Conservation (phyloP, 2,329 filamentous ascomycete species). For the Claviceps digitariae region DNA sequence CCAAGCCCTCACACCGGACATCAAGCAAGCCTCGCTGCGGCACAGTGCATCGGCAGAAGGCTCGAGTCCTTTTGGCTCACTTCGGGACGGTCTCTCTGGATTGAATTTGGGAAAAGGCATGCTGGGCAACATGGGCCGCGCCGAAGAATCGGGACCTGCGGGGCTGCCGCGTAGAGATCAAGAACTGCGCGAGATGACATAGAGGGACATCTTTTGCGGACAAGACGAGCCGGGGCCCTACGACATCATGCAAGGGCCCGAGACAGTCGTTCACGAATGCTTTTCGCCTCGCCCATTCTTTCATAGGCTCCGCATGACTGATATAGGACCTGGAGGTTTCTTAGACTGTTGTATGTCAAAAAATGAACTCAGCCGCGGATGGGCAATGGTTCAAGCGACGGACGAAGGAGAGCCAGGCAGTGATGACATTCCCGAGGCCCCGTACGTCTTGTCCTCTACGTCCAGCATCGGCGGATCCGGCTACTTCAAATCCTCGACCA, state of each 20-base stretch:
- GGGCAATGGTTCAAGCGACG: conserved; percentile 5
- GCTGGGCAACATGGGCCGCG: conserved; percentile 20
- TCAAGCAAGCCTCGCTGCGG: conserved; percentile 22
- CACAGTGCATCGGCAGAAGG: conserved; percentile 33
- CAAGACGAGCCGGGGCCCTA: conserved; percentile 18
- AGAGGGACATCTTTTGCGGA: conserved; percentile 26
- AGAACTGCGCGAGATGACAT: conserved; percentile 33
- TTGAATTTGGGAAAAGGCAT: conserved; percentile 35
- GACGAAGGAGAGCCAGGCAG: not conserved
- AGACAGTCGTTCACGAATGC: conserved; percentile 10
- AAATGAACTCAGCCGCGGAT: conserved; percentile 5
- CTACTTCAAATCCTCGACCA: not conserved
- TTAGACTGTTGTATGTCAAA: not conserved
- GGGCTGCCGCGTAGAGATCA: conserved; percentile 20
- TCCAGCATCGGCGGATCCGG: not conserved
- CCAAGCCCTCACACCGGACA: conserved; percentile 31
- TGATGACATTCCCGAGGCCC: not conserved
- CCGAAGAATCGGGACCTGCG: conserved; percentile 12
- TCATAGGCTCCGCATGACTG: not conserved
- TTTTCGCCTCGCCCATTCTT: conserved; percentile 1
- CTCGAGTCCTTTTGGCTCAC: conserved; percentile 28
- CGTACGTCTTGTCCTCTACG: not conserved
- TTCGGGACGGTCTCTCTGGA: conserved; percentile 34
- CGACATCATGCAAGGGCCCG: conserved; percentile 17
- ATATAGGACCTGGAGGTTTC: not conserved